Evolutionary conservation across 2,329 filamentous ascomycete genomes (phyloP).

Genomic region (Trichoderma atrobrunneum): DNA sequence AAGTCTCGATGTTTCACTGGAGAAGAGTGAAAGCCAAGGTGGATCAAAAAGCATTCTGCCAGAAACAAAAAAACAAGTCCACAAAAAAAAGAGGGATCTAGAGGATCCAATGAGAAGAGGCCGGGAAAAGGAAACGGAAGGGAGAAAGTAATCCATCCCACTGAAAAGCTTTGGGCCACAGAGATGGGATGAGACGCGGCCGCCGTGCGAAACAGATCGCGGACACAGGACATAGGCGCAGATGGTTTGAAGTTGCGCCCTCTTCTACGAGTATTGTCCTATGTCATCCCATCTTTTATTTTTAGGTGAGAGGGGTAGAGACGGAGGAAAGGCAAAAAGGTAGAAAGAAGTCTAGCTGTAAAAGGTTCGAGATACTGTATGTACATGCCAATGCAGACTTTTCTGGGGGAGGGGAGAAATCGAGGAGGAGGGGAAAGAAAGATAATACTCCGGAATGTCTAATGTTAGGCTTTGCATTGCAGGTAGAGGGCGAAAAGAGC

Average conservation of each 20-base stretch:
- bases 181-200: background rate
- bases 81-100: background rate
- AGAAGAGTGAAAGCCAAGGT: background rate
- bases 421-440: background rate
- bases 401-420: background rate
- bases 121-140: background rate
- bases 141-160: background rate
- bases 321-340: background rate
- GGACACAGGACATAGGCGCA: background rate
- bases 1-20: background rate
- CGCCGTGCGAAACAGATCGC: background rate
- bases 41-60: background rate
- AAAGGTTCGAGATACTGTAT: background rate
- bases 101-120: background rate
- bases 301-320: background rate
- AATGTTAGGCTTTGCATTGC: background rate
- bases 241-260: background rate
- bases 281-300: background rate
- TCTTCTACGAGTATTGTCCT: background rate
- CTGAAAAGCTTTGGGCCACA: background rate
- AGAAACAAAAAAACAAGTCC: background rate
- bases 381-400: background rate
- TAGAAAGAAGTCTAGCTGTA: background rate
- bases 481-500: background rate
- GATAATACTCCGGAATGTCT: background rate